These are phyloP conservation scores for Eucalyptus fibrosa DNA, from an alignment of 345 rosid species.

Conservation along the genomic window DNA sequence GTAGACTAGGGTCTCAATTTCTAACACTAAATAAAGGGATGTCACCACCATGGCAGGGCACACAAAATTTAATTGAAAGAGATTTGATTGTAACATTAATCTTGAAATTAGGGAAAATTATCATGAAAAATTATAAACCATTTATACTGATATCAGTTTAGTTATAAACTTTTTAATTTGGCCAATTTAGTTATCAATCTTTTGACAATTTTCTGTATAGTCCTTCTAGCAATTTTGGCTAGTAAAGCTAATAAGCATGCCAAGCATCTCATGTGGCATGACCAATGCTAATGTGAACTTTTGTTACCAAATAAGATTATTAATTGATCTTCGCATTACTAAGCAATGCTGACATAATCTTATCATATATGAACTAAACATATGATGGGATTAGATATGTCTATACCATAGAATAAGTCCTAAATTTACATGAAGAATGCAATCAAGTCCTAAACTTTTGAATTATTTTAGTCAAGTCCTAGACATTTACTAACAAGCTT, in stretches of 20 bases:
- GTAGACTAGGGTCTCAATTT: not conserved
- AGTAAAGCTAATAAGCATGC: not conserved
- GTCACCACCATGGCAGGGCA: not conserved
- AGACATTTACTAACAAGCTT: not conserved
- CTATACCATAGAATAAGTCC: not conserved
- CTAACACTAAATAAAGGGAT: not conserved
- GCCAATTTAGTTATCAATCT: too few species aligned
- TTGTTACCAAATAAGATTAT: not conserved
- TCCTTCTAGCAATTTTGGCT: not conserved
- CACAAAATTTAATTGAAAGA: not conserved
- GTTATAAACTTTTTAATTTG: too few species aligned
- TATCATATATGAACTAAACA: not conserved
- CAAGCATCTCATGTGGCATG: not conserved
- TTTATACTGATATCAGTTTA: fast-evolving
- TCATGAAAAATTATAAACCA: not conserved
- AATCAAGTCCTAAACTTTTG: not conserved
- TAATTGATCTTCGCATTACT: not conserved
- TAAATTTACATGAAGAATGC: not conserved
- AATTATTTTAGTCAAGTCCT: not conserved
- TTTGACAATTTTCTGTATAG: not conserved
- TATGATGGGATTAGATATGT: not conserved
- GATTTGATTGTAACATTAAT: not conserved
- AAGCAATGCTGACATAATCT: not conserved
- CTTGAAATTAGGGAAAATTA: not conserved
- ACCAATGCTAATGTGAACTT: not conserved